A percentile compares a stretch with the other conserved stretches of the same genome.
Evolutionary conservation across 495 filamentous ascomycete genomes (phyloP).

Genomic region (Aspergillus leporis): DNA sequence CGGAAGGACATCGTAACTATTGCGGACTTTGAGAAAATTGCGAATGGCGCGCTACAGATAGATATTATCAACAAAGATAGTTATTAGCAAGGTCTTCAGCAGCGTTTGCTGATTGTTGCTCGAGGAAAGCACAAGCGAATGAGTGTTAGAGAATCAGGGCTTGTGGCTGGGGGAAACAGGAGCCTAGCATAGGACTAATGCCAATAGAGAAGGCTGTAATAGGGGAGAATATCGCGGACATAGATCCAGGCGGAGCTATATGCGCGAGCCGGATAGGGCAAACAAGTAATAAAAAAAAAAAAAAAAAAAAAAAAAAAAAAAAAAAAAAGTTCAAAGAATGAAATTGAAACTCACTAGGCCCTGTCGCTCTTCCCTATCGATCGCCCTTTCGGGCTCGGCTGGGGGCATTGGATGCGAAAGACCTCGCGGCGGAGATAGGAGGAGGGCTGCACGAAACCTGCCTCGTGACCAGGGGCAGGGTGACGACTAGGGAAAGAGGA

Average conservation of each 20-base stretch:
- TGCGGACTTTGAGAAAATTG: conserved; percentile 94
- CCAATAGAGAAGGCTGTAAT: conserved; percentile 4
- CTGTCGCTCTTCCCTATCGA: conserved; percentile 90
- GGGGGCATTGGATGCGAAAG: conserved; percentile 54
- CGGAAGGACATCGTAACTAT: conserved; percentile 97
- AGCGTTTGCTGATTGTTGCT: conserved; percentile 2
- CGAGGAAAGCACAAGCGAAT: conserved; percentile 11
- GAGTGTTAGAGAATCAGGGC: not conserved
- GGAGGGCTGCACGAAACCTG: conserved; percentile 72
- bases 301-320: conserved; percentile 16
- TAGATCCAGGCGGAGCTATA: not conserved
- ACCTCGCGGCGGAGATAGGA: conserved; percentile 73
- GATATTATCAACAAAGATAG: conserved; percentile 20
- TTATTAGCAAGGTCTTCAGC: conserved; percentile 33
- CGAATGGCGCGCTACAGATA: conserved; percentile 74
- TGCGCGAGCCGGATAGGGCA: not conserved
- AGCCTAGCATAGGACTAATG: not conserved
- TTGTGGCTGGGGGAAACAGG: not conserved
- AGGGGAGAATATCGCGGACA: not conserved
- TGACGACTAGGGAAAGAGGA: conserved; percentile 12
- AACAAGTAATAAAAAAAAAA: conserved; percentile 11
- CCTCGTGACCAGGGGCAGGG: conserved; percentile 44
- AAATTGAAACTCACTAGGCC: conserved; percentile 71
- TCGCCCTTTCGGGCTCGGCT: conserved; percentile 63
- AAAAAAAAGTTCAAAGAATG: conserved; percentile 12